Conservation (phyloP, 306 rosid genomes). For the Astragalus membranaceus region DNA sequence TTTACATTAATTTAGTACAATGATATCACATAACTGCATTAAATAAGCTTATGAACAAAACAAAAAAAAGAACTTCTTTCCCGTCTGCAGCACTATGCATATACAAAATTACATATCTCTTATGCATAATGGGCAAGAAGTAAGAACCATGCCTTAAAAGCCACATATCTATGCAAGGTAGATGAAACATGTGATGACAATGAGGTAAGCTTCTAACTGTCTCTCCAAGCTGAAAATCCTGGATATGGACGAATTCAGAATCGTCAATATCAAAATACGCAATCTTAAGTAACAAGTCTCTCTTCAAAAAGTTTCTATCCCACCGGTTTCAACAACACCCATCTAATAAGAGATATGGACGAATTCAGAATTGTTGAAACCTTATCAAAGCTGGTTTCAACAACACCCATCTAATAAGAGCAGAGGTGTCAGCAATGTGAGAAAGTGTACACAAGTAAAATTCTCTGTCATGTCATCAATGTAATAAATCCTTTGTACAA, state of each 20-base stretch:
- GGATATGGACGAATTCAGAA: constrained; percentile 25
- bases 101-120: constrained; percentile 77
- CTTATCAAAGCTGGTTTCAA: constrained; percentile 78
- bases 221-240: constrained; percentile 96
- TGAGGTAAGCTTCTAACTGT: constrained; percentile 95
- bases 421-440: constrained; percentile 23
- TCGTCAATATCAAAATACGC: constrained; percentile 13
- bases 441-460: too few species aligned
- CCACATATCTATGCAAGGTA: constrained; percentile 97
- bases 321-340: too few species aligned
- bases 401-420: constrained; percentile 78
- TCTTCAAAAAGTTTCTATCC: too few species aligned
- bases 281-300: background rate
- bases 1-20: constrained; percentile 46
- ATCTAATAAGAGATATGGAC: too few species aligned
- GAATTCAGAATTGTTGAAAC: too few species aligned
- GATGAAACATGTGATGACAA: constrained; percentile 95
- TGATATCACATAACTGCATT: constrained; percentile 22
- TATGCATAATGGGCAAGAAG: constrained; percentile 97
- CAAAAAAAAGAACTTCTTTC: constrained; percentile 13
- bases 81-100: constrained; percentile 30
- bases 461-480: too few species aligned
- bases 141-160: too few species aligned
- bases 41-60: constrained; percentile 45
- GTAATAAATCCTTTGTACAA: too few species aligned